Base-by-base conservation (phyloP, 441 rosid genomes). In the Corymbia calophylla region DNA sequence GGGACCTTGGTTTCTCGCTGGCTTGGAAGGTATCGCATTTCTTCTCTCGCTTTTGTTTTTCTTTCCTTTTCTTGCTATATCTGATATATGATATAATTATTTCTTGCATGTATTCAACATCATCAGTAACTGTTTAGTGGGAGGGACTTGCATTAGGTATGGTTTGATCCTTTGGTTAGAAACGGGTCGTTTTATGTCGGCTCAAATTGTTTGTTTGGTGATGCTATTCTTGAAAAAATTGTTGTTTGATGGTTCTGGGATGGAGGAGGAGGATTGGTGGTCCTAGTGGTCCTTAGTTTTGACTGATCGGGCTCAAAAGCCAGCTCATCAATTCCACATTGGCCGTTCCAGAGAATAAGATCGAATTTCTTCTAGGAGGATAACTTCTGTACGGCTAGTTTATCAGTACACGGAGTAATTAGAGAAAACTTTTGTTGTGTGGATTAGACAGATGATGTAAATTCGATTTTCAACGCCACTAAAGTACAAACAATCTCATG, bases 1-100 rank as follows among this genome's bases (percentile, higher is more conserved):
- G 29, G 35, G 87, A 90, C 19, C 95, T 97, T 90, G 98, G 96
- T 4, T 92, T 90, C 92, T 95, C 99, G 87, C 93, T 95, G 25
- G 92, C 96, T 86, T 93, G 97, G 91, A 97, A 95, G 99, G 99
- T 97, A 86, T 8, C 3, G 39, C 73, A 66, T 66, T 66, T 66
- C 77, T 66, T 66, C 77, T n/a, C 39, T 66, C 27, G 64, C 21
- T 81, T 53, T 66, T 88, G 29, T 84, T n/a, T 19, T 27, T 9
- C 82, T 10, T 70, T 88, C 2, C 14, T 4, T 81, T 15, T 47
- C 14, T 25, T 16, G 0, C 0, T 16, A 62, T 11, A 13, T 15
- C 23, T 19, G 47, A 39, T 19, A n/a, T 13, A 29, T 31, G 23
- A 31, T 27, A 9, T 47, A 81, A 7, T 2, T 47, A 49, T 35